Base-by-base conservation (phyloP, 2,329 filamentous ascomycete species). In the Fusarium sp. region DNA sequence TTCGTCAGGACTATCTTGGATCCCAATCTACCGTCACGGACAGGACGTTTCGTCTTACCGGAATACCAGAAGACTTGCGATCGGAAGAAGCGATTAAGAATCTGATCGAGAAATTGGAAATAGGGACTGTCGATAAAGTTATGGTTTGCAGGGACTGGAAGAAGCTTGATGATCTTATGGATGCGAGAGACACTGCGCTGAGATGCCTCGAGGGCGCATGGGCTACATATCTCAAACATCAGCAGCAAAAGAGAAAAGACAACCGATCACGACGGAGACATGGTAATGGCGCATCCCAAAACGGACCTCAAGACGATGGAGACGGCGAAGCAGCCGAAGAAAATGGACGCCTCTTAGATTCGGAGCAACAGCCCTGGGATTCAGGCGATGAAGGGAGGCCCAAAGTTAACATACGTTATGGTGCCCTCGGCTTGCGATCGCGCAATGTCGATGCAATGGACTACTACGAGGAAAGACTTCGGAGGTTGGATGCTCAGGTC, bases 21-120 rank as follows among this genome's bases (percentile, higher is more conserved):
- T 93, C 91, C 23, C 95, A 98, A 79, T 94, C 92, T 0, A 98
- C 95, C n/a, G 88, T 97, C 52, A 98, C 96, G 2, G 96, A 99
- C 79, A 89, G 94, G 33, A 99, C 96, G 0, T 94, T 99, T 74
- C 90, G 93, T 26, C 82, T 99, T 18, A 96, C 95, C 0, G 95
- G 95, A 0, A 95, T 99, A 23, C 96, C 97, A 0, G 77, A 80
- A 5, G 89, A 95, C 26, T 81, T 98, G 62, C 88, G 92, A 59
- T 91, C 91, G 0, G 95, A 98, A 77, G 87, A 89, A 11, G 91
- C 91, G 72, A 93, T 99, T 71, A 96, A 93, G 77, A 85, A 92
- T 4, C 90, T 97, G 57, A 89, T 99, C 28, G 94, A 99, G 75
- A 91, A 91, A 65, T 83, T 99, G 13, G 89, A 92, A 56, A 95